Evolutionary conservation across 805 yeast genomes (phyloP).

Genomic region (Metahyphopichia silvanorum): DNA sequence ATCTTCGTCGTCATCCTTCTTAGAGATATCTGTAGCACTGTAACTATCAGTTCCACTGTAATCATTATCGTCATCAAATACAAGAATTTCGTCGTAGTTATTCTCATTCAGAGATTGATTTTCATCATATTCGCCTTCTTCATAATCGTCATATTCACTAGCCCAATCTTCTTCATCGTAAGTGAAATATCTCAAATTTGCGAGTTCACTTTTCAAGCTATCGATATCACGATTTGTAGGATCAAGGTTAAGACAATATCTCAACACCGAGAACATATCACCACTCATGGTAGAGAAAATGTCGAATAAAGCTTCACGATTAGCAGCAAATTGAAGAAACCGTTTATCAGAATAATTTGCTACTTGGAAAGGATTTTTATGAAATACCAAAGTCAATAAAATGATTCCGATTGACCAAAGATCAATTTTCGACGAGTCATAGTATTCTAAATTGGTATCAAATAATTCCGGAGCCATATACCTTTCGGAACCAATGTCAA

Average conservation of each 20-base stretch:
- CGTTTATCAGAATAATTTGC: conserved; percentile 80
- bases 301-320: conserved; percentile 87
- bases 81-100: conserved; percentile 14
- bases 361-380: conserved; percentile 79
- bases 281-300: conserved; percentile 85
- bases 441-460: conserved; percentile 55
- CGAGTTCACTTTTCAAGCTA: conserved; percentile 58
- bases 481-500: conserved; percentile 85
- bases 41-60: conserved; percentile 8
- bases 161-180: conserved; percentile 65
- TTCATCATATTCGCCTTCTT: conserved; percentile 18
- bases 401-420: conserved; percentile 89
- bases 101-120: conserved; percentile 21
- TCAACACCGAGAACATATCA: conserved; percentile 80
- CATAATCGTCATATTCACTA: conserved; percentile 48
- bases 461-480: conserved; percentile 95
- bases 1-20: conserved; percentile 3
- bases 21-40: conserved; percentile 1
- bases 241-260: conserved; percentile 76
- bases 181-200: conserved; percentile 64
- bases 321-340: conserved; percentile 79
- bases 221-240: conserved; percentile 77
- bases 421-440: conserved; percentile 80
- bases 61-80: conserved; percentile 5
- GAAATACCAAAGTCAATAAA: conserved; percentile 79